Evolutionary conservation across 352 stramenopile species (phyloP).

Genomic region (Saprolegnia parasitica): DNA sequence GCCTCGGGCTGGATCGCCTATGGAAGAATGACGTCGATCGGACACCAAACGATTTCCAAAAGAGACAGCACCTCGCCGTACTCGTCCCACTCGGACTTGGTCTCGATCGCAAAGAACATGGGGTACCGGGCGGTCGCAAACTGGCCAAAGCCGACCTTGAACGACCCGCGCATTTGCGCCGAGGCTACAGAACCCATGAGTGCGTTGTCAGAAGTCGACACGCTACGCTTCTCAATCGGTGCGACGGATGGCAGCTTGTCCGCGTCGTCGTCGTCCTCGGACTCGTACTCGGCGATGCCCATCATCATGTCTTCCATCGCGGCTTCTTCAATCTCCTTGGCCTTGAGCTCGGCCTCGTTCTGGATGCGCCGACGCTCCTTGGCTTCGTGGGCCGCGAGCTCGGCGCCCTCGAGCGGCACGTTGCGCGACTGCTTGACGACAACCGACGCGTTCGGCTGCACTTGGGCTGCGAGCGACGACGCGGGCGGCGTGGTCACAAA

Average conservation of each 20-base stretch:
- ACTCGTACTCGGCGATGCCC: slow-evolving; percentile 86
- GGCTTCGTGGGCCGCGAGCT: slow-evolving; percentile 79
- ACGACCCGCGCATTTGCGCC: slow-evolving; percentile 79
- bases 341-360: slow-evolving; percentile 81
- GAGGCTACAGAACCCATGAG: not conserved
- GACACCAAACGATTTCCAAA: not conserved
- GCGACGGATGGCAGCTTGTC: not conserved
- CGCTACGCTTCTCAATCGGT: slow-evolving; percentile 5
- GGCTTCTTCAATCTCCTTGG: slow-evolving; percentile 84
- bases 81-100: slow-evolving; percentile 86
- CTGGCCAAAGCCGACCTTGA: slow-evolving; percentile 80
- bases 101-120: slow-evolving; percentile 84
- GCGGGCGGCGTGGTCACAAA: slow-evolving; percentile 64
- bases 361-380: slow-evolving; percentile 80
- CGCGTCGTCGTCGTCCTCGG: slow-evolving; percentile 45
- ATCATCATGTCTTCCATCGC: slow-evolving; percentile 91
- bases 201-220: not conserved
- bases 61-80: slow-evolving; percentile 65
- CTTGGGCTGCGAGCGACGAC: slow-evolving; percentile 61
- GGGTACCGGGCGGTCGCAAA: slow-evolving; percentile 79
- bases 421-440: slow-evolving; percentile 19
- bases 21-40: not conserved
- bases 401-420: slow-evolving; percentile 60
- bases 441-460: slow-evolving; percentile 30
- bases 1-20: slow-evolving; percentile 80